Percentiles rank a stretch among this genome's conserved stretches.
Conservation (phyloP, 306 rosid genomes). For the Potentilla sterilis region DNA sequence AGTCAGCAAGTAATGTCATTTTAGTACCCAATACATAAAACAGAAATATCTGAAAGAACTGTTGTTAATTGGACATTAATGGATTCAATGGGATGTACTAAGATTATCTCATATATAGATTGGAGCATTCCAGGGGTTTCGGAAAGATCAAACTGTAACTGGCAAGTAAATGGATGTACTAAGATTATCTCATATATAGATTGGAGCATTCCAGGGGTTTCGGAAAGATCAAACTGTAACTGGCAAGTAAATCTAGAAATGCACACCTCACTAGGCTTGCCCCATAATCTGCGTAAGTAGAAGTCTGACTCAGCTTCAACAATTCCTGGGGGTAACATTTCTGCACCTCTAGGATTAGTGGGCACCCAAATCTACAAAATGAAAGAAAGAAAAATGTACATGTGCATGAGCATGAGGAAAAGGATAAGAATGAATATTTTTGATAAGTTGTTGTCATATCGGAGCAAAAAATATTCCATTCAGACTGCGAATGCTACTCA, state of each 20-base stretch:
- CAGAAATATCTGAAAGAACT: not conserved
- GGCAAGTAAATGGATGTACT: no score
- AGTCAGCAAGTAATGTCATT: not conserved
- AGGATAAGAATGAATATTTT: not conserved
- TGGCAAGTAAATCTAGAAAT: conserved; percentile 20
- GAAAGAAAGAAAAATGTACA: not conserved
- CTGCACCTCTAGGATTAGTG: conserved; percentile 96
- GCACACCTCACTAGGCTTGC: conserved; percentile 83
- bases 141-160: no score
- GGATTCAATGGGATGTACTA: not conserved
- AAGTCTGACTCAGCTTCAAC: conserved; percentile 77
- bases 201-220: not conserved
- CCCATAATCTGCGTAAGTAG: conserved; percentile 93
- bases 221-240: conserved; percentile 2
- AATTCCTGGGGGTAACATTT: conserved; percentile 78
- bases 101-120: not conserved
- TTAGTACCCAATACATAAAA: not conserved
- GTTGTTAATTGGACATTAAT: not conserved
- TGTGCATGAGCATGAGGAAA: conserved; percentile 2
- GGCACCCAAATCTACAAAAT: conserved; percentile 83
- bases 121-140: not conserved
- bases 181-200: not conserved
- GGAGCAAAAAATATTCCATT: not conserved
- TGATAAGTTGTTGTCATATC: not conserved
- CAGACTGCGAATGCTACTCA: not conserved